Evolutionary conservation across 305 asterid species (phyloP).

Genomic region (Fraxinus greggii): DNA sequence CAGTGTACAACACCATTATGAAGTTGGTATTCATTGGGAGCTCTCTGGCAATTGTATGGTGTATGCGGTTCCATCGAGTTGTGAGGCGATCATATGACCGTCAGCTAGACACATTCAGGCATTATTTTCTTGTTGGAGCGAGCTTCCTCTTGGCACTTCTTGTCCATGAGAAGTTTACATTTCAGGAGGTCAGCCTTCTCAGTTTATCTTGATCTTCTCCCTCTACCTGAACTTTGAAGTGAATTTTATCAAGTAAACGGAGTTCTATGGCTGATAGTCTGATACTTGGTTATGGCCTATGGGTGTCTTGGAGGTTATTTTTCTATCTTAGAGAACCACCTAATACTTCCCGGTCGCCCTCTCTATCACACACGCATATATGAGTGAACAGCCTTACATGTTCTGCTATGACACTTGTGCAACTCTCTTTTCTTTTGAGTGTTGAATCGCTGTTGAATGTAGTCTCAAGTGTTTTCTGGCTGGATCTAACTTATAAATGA

Average conservation of each 20-base stretch:
- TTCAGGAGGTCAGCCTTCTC: slow-evolving; percentile 60
- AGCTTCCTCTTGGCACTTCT: slow-evolving; percentile 59
- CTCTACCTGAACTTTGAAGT: slow-evolving; percentile 5
- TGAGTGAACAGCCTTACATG: not conserved
- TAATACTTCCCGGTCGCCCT: not conserved
- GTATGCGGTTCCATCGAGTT: slow-evolving; percentile 65
- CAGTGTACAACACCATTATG: slow-evolving; percentile 76
- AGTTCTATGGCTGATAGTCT: slow-evolving; percentile 16
- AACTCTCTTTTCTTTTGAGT: not conserved
- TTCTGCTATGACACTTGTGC: not conserved
- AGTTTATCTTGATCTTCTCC: not conserved
- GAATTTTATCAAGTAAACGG: not conserved
- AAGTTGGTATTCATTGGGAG: slow-evolving; percentile 79
- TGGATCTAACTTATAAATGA: not conserved
- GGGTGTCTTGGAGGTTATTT: not conserved
- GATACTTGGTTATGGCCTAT: slow-evolving; percentile 12
- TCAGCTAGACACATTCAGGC: slow-evolving; percentile 76
- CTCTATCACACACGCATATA: not conserved
- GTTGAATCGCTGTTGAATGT: not conserved
- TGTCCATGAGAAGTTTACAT: slow-evolving; percentile 67
- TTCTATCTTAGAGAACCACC: not conserved
- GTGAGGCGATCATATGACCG: slow-evolving; percentile 79
- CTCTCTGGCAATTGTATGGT: slow-evolving; percentile 80
- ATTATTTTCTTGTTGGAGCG: slow-evolving; percentile 52
- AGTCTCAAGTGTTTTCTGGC: not conserved